phyloP scores from a whole-genome alignment of 192 early-diverging fungal genomes.

The Pecoramyces ruminantium region DNA sequence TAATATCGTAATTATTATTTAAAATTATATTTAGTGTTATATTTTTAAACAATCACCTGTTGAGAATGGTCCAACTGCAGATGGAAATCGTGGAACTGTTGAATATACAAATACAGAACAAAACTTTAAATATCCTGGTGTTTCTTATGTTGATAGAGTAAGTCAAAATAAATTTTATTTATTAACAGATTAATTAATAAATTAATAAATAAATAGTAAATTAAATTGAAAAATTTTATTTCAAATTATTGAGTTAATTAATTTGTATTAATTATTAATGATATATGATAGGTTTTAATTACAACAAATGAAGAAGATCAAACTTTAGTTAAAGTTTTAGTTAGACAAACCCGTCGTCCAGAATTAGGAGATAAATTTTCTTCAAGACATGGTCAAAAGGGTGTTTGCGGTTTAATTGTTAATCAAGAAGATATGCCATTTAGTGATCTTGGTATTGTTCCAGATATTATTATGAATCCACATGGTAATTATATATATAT shows the following conservation, averaged over 20 bases:
- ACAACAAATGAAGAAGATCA: slow-evolving; percentile 88
- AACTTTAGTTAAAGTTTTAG: slow-evolving; percentile 72
- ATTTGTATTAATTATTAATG: no score
- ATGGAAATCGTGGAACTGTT: slow-evolving; percentile 11
- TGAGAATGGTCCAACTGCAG: slow-evolving; percentile 38
- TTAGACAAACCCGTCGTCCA: slow-evolving; percentile 83
- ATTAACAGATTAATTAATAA: neutral
- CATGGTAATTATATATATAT: slow-evolving; percentile 29
- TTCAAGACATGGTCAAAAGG: slow-evolving; percentile 95
- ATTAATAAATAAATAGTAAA: neutral
- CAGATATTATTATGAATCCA: slow-evolving; percentile 99
- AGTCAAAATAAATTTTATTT: no score
- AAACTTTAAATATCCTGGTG: slow-evolving; percentile 59
- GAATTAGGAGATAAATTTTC: slow-evolving; percentile 98
- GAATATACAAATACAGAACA: neutral
- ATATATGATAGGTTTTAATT: slow-evolving; percentile 63
- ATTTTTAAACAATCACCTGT: slow-evolving; percentile 31
- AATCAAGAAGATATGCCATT: slow-evolving; percentile 97
- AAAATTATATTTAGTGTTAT: slow-evolving; percentile 18
- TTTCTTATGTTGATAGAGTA: slow-evolving; percentile 77
- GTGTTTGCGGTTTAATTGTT: slow-evolving; percentile 91
- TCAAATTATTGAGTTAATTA: no score
- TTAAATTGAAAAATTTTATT: no score
- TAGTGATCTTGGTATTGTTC: slow-evolving; percentile 69
- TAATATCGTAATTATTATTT: no score